Evolutionary conservation across 2,329 filamentous ascomycete species (phyloP), one percentile per base, ranked within the genome.

Genomic region (Aspergillus felis): DNA sequence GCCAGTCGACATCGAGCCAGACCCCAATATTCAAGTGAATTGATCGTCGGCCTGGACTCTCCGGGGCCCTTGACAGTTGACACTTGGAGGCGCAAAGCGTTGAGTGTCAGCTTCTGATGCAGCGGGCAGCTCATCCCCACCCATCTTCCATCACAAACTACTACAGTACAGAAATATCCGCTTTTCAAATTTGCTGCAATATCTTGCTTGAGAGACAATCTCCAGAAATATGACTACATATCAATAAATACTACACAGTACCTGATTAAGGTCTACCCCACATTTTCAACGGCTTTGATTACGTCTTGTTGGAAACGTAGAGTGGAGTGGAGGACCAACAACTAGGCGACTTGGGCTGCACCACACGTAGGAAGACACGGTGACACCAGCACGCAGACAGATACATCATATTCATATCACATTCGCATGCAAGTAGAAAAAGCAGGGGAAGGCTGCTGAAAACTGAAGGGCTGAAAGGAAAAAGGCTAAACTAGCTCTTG

Each of bases 371-470:
- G 32, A 38, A 17, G 32, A 6, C 6, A 38, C 2, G 6, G 32
- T 17, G 6, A 17, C 32, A 38, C 32, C 7, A 4, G 32, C 32
- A 17, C 17, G 14, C 5, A 38, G 14, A 17, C 6, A 38, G 14
- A 17, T n/a, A 38, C 32, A 38, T 38, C 32, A 38, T 38, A 38
- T 17, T 38, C 32, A 17, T 7, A 38, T 14, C 32, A 6, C 32
- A 7, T 57, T 60, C 60, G 54, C 59, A 61, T 61, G 61, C 62
- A 60, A 56, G 56, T 60, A 55, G 55, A 25, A 55, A 59, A 38
- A 54, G 25, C 48, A 53, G 55, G 51, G 53, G 54, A 44, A 50
- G 2, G 9, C 22, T 44, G n/a, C 3, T 44, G n/a, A 44, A 22
- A 12, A 2, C 41, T 20, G 8, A 24, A 22, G 10, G n/a, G 41